These are phyloP conservation scores for Mycena vulgaris DNA, from an alignment of 768 basidiomycete species.

Conservation along the genomic window DNA sequence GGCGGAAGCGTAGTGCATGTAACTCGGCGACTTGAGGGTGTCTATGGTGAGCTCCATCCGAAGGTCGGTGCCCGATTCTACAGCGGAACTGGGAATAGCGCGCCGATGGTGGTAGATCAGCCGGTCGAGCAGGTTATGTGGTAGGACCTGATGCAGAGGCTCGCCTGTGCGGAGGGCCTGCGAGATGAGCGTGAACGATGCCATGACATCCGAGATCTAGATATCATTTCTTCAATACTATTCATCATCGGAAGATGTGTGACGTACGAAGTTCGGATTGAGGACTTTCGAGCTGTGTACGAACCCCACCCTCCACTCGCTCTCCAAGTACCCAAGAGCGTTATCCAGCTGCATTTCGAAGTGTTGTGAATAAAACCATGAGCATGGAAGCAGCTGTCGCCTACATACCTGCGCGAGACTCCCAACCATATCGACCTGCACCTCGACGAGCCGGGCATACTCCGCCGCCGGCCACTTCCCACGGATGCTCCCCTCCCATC, in stretches of 20 bases:
- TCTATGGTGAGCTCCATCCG: slow-evolving; percentile 23
- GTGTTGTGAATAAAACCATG: too few relatives aligned
- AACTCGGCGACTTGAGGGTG: slow-evolving; percentile 47
- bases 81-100: background rate
- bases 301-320: slow-evolving; percentile 54
- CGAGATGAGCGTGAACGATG: slow-evolving; percentile 59
- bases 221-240: slow-evolving; percentile 40
- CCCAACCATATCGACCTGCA: slow-evolving; percentile 59
- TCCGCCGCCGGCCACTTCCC: slow-evolving; percentile 68
- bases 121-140: slow-evolving; percentile 58
- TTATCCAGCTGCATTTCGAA: slow-evolving; percentile 53
- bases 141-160: slow-evolving; percentile 60
- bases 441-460: slow-evolving; percentile 59
- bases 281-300: slow-evolving; percentile 63
- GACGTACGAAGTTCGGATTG: slow-evolving; percentile 69
- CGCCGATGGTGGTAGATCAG: slow-evolving; percentile 58
- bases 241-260: background rate
- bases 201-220: slow-evolving; percentile 59
- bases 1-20: slow-evolving; percentile 58
- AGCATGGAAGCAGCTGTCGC: background rate
- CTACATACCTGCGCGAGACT: slow-evolving; percentile 53
- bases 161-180: slow-evolving; percentile 62
- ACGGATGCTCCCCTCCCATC: slow-evolving; percentile 63
- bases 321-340: slow-evolving; percentile 61
- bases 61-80: too few relatives aligned